Evolutionary conservation across 2,329 filamentous ascomycete species (phyloP).

Genomic region (Beauveria scarabaeidicola): DNA sequence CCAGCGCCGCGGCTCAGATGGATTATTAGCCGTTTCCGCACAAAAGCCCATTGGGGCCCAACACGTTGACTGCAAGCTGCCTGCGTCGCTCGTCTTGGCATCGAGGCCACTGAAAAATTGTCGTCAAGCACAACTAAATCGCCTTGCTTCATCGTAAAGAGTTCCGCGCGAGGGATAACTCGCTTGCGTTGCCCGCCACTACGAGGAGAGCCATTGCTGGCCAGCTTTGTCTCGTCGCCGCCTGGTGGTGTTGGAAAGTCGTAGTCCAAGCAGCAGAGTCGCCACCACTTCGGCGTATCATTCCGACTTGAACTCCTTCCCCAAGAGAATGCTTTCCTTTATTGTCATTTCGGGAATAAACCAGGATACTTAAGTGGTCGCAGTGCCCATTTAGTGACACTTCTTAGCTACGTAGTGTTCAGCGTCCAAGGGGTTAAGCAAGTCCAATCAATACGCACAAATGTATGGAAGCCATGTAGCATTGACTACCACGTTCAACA

Average conservation of each 20-base stretch:
- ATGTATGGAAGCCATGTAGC: no score
- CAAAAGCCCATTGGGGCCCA: background rate
- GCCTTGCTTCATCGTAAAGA: background rate
- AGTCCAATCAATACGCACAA: no score
- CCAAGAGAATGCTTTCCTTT: background rate
- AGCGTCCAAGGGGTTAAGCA: no score
- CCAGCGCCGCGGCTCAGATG: no score
- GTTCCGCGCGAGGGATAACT: background rate
- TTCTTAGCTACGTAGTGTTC: no score
- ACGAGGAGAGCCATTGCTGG: background rate
- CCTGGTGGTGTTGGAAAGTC: background rate
- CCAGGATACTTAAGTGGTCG: background rate
- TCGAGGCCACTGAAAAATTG: background rate
- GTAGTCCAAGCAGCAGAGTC: background rate
- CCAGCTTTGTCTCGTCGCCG: background rate
- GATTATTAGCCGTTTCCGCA: background rate
- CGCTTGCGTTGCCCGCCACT: conserved; percentile 1
- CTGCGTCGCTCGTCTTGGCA: background rate
- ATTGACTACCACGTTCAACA: no score
- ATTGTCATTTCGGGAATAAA: background rate
- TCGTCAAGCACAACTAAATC: conserved; percentile 1
- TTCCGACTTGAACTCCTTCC: background rate
- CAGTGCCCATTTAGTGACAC: no score
- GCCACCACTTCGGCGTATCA: background rate
- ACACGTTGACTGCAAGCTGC: background rate